These are phyloP conservation scores for Pistacia integerrima DNA, from an alignment of 345 rosid genomes.

Conservation along the genomic window DNA sequence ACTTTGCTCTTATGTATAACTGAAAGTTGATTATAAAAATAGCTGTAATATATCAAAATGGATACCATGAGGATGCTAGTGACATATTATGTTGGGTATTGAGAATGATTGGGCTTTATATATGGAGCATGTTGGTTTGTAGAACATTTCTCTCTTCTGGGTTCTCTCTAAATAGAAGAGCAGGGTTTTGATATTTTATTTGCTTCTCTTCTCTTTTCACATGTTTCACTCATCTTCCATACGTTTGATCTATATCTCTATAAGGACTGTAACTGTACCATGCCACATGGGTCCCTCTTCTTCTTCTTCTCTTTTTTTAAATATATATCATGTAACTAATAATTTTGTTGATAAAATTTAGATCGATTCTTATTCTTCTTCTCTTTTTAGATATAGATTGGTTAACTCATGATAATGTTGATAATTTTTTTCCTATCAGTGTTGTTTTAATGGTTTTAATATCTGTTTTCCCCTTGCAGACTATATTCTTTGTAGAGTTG, in stretches of 20 bases:
- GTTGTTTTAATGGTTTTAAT: conserved; percentile 14
- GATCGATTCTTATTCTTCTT: neutral
- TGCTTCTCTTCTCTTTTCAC: neutral
- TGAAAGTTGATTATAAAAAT: too few species aligned
- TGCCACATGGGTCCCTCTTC: neutral
- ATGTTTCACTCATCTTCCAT: neutral
- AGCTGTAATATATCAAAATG: too few species aligned
- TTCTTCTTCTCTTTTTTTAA: neutral
- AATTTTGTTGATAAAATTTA: conserved; percentile 1
- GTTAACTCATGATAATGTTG: conserved; percentile 9
- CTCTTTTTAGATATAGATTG: too few species aligned
- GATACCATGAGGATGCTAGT: neutral
- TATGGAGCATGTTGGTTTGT: neutral
- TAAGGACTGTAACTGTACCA: neutral
- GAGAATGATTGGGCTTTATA: neutral
- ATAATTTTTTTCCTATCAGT: neutral
- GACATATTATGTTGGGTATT: neutral
- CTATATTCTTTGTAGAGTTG: conserved; percentile 78
- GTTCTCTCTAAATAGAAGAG: neutral
- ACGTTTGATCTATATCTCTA: neutral
- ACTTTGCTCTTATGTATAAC: too few species aligned
- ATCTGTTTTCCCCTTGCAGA: conserved; percentile 50
- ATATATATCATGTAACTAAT: neutral
- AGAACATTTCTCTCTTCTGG: neutral
- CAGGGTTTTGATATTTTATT: neutral